Evolutionary conservation across 441 rosid genomes (phyloP), one percentile per base, ranked within the genome.

Genomic region (Corymbia calophylla): DNA sequence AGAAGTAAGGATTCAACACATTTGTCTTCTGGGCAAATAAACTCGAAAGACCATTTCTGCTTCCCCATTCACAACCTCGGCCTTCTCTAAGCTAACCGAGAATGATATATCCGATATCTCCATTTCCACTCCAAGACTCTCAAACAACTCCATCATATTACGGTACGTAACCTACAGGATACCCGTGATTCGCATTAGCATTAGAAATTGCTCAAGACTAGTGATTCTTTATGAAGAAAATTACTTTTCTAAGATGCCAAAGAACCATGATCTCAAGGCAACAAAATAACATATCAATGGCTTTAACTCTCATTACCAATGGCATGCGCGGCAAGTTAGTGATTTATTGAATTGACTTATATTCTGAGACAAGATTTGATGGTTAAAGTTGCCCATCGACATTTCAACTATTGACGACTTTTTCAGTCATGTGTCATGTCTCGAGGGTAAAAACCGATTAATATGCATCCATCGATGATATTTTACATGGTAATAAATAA

Each of bases 51-150:
- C 99, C 99, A 44, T 95, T 95, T 73, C 98, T 94, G 92, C 96
- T 97, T 80, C 99, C 99, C 99, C 99, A 98, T 93, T 98, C 99
- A 58, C 90, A 96, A 64, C 99, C 99, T 53, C 88, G 89, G 66
- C 99, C 99, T 64, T 93, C 88, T 97, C 96, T 88, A 98, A 93
- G 93, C 99, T 98, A 49, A 96, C 98, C 5, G 99, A 92, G 62
- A 98, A 96, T 58, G 99, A 97, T 99, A 96, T 95, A 87, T 97
- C 98, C 6, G 97, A 96, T 64, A 91, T 62, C 92, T 96, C 99
- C 99, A 96, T 94, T 5, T 96, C 99, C 56, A 96, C 94, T 88
- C 97, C 99, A 47, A 96, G 98, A 21, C 70, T 93, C 94, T 96
- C 99, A 48, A 97, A 97, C 87, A 98, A 93, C 56, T 96, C 98